Evolutionary conservation across 768 basidiomycete genomes (phyloP).

Genomic region (Hydnum rufescens): DNA sequence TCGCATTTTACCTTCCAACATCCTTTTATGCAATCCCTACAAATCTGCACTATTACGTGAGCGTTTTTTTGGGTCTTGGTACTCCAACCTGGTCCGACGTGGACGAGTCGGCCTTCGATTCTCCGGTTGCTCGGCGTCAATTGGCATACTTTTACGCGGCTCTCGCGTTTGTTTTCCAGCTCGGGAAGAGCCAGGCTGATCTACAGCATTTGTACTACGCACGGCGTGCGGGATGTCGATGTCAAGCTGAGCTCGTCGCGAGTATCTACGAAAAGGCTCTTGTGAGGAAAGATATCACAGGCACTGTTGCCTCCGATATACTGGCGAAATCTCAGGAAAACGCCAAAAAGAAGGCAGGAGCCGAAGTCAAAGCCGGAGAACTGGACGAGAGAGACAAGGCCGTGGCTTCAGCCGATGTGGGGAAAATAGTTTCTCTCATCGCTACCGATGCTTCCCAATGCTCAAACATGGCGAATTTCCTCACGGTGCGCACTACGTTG

Average conservation of each 20-base stretch:
- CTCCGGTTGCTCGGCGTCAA: constrained; percentile 2
- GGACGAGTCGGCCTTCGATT: not conserved
- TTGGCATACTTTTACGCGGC: constrained; percentile 11
- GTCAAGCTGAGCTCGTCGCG: not conserved
- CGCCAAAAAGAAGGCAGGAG: not conserved
- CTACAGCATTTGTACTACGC: constrained; percentile 12
- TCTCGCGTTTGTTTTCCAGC: constrained; percentile 9
- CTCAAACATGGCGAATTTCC: not conserved
- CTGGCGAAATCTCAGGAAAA: too few species aligned
- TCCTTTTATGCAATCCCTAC: not conserved
- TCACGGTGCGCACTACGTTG: not conserved
- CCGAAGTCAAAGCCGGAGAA: not conserved
- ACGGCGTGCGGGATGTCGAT: constrained; percentile 10
- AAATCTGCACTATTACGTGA: not conserved
- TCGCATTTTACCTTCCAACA: not conserved
- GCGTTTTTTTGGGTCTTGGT: not conserved
- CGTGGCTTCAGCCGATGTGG: constrained; percentile 8
- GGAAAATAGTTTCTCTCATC: constrained; percentile 11
- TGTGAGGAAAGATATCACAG: constrained; percentile 5
- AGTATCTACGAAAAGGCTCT: constrained; percentile 11
- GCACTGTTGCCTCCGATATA: constrained; percentile 2
- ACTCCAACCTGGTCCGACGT: not conserved
- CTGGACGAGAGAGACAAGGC: not conserved
- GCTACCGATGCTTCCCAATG: constrained; percentile 9
- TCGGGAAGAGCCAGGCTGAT: constrained; percentile 6